These are phyloP conservation scores for Abortiporus biennis DNA, from an alignment of 1,284 basidiomycete species.

Conservation along the genomic window DNA sequence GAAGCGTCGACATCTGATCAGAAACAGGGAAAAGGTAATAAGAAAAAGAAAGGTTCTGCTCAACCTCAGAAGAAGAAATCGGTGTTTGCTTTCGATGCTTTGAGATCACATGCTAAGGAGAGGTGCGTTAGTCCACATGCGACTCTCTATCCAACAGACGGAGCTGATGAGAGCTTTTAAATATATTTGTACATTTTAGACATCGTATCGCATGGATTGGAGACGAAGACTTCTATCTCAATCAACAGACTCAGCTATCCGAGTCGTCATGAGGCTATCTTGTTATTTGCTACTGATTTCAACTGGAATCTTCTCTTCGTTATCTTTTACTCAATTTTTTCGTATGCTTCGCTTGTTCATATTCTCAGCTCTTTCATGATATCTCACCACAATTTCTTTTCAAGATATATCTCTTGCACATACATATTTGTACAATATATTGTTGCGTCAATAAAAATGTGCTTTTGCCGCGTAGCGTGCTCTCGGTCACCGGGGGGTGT, in stretches of 20 bases:
- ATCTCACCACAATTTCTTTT: no score
- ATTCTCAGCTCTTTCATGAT: no score
- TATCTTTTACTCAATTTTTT: no score
- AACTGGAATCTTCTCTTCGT: no score
- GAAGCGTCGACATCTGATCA: not conserved
- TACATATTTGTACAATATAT: no score
- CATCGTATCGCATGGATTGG: slow-evolving; percentile 24
- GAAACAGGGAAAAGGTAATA: not conserved
- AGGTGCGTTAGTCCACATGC: slow-evolving; percentile 53
- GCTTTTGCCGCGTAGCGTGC: no score
- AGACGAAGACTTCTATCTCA: slow-evolving; percentile 29
- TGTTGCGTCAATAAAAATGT: no score
- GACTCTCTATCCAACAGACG: not conserved
- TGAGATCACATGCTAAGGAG: slow-evolving; percentile 52
- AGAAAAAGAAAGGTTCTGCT: not conserved
- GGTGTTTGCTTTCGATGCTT: slow-evolving; percentile 43
- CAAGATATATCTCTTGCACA: no score
- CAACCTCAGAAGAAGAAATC: slow-evolving; percentile 11
- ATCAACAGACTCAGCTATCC: not conserved
- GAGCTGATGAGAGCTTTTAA: not conserved
- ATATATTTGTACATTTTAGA: slow-evolving; percentile 17
- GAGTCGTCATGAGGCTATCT: no score
- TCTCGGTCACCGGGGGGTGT: no score
- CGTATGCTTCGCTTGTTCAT: no score
- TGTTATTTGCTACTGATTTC: no score